These are phyloP conservation scores for Cystofilobasidium bisporidii DNA, from an alignment of 768 basidiomycete species.

Conservation along the genomic window DNA sequence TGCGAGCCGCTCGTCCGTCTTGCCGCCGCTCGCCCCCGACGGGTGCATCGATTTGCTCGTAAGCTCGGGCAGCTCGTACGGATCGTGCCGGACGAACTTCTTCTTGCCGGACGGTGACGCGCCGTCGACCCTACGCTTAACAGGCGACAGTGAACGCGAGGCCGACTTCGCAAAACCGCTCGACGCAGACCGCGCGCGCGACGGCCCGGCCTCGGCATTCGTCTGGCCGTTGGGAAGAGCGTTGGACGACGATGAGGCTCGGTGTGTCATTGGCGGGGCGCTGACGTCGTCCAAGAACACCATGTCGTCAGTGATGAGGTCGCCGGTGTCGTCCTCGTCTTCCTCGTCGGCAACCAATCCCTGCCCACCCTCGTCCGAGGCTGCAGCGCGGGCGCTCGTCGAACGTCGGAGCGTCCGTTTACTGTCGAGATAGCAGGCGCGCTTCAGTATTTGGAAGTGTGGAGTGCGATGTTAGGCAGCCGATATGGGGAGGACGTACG, in stretches of 20 bases:
- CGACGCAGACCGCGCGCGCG: conserved; percentile 28
- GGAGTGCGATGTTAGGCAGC: not conserved
- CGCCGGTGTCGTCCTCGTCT: conserved; percentile 45
- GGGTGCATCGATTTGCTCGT: conserved; percentile 50
- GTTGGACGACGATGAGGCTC: conserved; percentile 47
- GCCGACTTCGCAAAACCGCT: conserved; percentile 37
- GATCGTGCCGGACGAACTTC: conserved; percentile 51
- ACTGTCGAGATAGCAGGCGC: not conserved
- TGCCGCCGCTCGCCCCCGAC: conserved; percentile 28
- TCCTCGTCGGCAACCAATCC: conserved; percentile 42
- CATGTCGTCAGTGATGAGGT: conserved; percentile 57
- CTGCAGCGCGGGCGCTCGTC: not conserved
- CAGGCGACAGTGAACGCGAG: conserved; percentile 35
- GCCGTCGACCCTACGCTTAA: not conserved
- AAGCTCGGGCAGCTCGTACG: conserved; percentile 75
- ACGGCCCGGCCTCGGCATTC: conserved; percentile 31
- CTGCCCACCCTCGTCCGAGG: not conserved
- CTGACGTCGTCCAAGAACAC: conserved; percentile 81
- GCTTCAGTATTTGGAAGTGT: not conserved
- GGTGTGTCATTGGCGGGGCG: conserved; percentile 10
- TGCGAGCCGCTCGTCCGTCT: conserved; percentile 82
- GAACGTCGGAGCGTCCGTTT: conserved; percentile 3
- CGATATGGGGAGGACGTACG: conserved; percentile 34
- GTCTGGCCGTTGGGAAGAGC: conserved; percentile 37
- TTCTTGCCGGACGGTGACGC: conserved; percentile 35